phyloP scores from a whole-genome alignment of 768 basidiomycete species.

The Amyloporia xantha region DNA sequence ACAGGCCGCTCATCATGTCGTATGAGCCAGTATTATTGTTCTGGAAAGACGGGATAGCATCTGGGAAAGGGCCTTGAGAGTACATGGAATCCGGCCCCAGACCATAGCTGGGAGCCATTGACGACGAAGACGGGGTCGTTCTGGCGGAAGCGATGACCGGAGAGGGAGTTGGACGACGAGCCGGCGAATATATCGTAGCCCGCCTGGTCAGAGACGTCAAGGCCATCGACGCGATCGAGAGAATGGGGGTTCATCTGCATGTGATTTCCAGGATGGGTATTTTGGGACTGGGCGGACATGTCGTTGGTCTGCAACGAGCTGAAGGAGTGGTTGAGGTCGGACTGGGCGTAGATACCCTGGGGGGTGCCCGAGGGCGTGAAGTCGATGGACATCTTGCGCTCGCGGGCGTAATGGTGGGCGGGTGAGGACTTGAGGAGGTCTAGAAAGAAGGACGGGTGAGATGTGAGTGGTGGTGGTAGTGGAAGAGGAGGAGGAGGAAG shows the following conservation, averaged over 20 bases:
- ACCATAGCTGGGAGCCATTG: constrained; percentile 49
- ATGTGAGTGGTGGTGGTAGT: too few relatives aligned
- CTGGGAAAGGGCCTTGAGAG: constrained; percentile 50
- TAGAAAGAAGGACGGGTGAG: constrained; percentile 10
- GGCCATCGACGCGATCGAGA: constrained; percentile 47
- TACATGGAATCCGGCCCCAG: constrained; percentile 55
- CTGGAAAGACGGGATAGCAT: constrained; percentile 53
- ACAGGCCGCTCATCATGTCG: constrained; percentile 56
- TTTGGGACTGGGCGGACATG: constrained; percentile 23
- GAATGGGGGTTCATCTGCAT: constrained; percentile 31
- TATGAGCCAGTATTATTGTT: constrained; percentile 48
- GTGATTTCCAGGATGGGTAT: constrained; percentile 21
- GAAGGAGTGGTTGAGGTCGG: constrained; percentile 54
- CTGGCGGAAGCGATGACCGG: constrained; percentile 58
- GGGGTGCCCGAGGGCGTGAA: constrained; percentile 36
- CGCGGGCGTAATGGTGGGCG: constrained; percentile 22
- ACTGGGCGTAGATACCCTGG: constrained; percentile 42
- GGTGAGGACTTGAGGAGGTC: constrained; percentile 39
- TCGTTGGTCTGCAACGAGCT: constrained; percentile 39
- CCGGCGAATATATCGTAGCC: constrained; percentile 61
- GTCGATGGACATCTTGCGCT: constrained; percentile 51
- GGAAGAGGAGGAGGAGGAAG: constrained; percentile 6
- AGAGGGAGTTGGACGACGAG: constrained; percentile 36
- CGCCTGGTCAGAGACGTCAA: constrained; percentile 51
- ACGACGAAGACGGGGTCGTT: constrained; percentile 69